Conservation (phyloP, 2,329 filamentous ascomycete genomes). For the Zymoseptoria passerinii region DNA sequence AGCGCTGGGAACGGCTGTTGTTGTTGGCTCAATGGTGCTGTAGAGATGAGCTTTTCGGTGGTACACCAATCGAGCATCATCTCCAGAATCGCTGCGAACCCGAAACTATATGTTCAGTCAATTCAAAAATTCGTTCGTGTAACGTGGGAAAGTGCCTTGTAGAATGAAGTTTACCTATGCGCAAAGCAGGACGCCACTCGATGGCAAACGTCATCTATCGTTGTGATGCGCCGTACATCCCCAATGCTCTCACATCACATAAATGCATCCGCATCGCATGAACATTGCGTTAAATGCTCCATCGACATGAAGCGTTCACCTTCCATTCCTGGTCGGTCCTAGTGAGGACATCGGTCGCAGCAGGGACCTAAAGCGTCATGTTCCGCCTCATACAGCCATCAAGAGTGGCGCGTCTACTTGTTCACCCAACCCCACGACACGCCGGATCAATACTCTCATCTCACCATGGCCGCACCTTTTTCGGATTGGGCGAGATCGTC, state of each 20-base stretch:
- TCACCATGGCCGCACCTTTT: constrained; percentile 2
- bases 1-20: neutral
- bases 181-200: neutral
- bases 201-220: neutral
- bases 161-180: neutral
- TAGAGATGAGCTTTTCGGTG: neutral
- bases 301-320: neutral
- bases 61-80: no score
- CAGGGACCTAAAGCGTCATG: neutral
- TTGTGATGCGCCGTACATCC: neutral
- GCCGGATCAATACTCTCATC: neutral
- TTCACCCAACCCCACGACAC: neutral
- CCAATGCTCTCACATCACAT: neutral
- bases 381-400: neutral
- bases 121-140: neutral
- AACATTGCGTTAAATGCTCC: neutral
- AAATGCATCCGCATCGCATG: neutral
- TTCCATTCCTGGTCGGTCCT: neutral
- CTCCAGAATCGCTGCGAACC: no score
- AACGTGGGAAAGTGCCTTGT: neutral
- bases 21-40: neutral
- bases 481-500: constrained; percentile 12
- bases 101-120: neutral
- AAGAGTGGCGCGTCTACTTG: neutral
- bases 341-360: neutral